These are phyloP conservation scores for Ophiorrhiza pumila DNA, from an alignment of 257 asterid genomes.

Conservation along the genomic window DNA sequence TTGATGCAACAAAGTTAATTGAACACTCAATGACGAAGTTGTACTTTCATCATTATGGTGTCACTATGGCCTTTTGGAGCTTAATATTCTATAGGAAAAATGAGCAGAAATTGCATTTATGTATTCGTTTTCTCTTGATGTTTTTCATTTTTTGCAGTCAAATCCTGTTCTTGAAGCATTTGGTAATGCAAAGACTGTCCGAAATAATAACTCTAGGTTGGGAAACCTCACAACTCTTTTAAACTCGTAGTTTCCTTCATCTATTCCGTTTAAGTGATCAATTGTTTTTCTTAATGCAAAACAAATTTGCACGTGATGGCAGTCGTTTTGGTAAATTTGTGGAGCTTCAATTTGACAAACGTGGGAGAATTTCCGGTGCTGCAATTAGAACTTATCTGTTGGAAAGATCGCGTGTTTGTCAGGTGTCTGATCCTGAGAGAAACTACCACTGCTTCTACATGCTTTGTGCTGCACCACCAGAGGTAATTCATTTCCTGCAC, in stretches of 20 bases:
- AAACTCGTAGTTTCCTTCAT: constrained; percentile 7
- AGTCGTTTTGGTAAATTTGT: constrained; percentile 96
- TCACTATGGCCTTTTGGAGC: background rate
- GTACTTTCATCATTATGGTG: background rate
- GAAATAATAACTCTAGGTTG: constrained; percentile 92
- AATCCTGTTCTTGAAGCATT: constrained; percentile 95
- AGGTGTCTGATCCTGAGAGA: constrained; percentile 90
- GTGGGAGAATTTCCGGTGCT: constrained; percentile 83
- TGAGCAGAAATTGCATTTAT: background rate
- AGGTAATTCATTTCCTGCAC: constrained; percentile 45
- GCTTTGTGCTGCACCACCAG: constrained; percentile 91
- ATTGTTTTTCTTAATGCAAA: constrained; percentile 1
- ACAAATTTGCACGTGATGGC: constrained; percentile 21
- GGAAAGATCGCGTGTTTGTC: constrained; percentile 94
- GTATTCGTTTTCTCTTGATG: background rate
- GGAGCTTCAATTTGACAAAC: constrained; percentile 75
- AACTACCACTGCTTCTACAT: constrained; percentile 91
- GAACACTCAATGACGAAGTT: background rate
- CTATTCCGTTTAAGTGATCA: constrained; percentile 12
- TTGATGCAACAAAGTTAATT: background rate
- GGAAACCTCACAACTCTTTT: constrained; percentile 9
- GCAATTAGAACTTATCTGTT: constrained; percentile 90
- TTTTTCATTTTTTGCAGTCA: constrained; percentile 49
- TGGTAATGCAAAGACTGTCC: constrained; percentile 89
- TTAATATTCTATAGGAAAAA: background rate